Conservation (phyloP, 225 moss, liverwort and hornwort genomes). For the Sphagnum tenellum region DNA sequence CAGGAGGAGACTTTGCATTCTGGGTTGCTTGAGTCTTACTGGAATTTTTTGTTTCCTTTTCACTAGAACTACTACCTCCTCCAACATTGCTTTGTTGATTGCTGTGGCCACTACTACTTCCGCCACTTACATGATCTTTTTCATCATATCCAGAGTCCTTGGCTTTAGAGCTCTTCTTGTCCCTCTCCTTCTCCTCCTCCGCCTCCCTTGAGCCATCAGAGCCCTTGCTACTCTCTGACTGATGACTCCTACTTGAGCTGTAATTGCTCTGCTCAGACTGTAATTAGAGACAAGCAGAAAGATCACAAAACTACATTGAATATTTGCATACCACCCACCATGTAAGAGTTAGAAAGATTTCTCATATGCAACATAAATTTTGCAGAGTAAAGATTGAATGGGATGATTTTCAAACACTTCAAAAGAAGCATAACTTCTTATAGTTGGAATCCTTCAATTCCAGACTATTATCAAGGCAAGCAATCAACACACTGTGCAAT, state of each 20-base stretch:
- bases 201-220: constrained; percentile 5
- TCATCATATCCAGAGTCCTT: not conserved
- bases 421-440: too few species aligned
- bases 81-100: constrained; percentile 14
- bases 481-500: too few species aligned
- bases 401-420: too few species aligned
- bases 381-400: too few species aligned
- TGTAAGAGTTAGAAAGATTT: too few species aligned
- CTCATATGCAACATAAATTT: too few species aligned
- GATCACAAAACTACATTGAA: not conserved
- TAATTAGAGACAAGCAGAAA: not conserved
- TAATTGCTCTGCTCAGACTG: constrained; percentile 42
- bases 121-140: constrained; percentile 9
- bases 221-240: constrained; percentile 27
- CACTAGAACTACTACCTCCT: too few species aligned
- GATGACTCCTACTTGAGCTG: constrained; percentile 49
- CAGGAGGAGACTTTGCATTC: constrained; percentile 20
- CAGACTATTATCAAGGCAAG: too few species aligned
- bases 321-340: not conserved
- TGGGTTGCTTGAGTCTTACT: constrained; percentile 2
- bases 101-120: constrained; percentile 12
- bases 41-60: too few species aligned
- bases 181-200: not conserved
- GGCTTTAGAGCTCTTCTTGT: too few species aligned
- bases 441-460: too few species aligned